These are phyloP conservation scores for Karstenula rhodostoma DNA, from an alignment of 2,329 filamentous ascomycete species.

Conservation along the genomic window DNA sequence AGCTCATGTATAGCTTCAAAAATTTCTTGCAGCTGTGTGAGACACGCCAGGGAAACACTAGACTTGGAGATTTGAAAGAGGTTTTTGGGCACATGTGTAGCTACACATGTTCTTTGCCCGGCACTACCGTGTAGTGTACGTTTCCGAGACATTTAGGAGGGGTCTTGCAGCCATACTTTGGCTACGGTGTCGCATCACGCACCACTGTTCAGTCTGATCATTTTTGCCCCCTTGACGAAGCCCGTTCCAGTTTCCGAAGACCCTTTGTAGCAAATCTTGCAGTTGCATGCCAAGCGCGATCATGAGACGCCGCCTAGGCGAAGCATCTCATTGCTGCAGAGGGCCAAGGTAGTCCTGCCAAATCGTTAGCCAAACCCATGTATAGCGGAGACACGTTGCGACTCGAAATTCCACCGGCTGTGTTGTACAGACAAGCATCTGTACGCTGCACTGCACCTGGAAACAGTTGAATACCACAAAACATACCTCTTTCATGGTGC, in stretches of 20 bases:
- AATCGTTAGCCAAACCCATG: constrained; percentile 22
- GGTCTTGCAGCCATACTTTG: not conserved
- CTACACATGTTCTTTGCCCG: constrained; percentile 1
- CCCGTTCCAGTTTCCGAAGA: not conserved
- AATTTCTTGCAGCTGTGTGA: not conserved
- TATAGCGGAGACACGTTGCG: not conserved
- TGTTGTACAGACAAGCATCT: not conserved
- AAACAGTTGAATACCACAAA: not conserved
- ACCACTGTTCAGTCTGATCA: not conserved
- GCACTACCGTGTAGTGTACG: constrained; percentile 3
- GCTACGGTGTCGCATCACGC: constrained; percentile 2
- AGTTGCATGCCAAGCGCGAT: constrained; percentile 10
- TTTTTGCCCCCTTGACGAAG: not conserved
- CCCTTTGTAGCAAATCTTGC: constrained; percentile 1
- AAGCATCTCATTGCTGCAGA: constrained; percentile 36
- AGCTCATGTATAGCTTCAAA: not conserved
- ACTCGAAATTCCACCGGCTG: too few species aligned
- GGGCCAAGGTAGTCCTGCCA: constrained; percentile 52
- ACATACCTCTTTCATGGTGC: constrained; percentile 84
- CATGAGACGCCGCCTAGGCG: constrained; percentile 11
- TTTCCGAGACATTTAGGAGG: not conserved
- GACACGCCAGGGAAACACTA: not conserved
- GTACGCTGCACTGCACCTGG: not conserved
- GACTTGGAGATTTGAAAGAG: not conserved
- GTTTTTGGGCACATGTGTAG: not conserved